A percentile compares a stretch with the other conserved stretches of the same genome.
These are phyloP conservation scores for Linderina pennispora DNA, from an alignment of 192 early-diverging fungal genomes.

Conservation along the genomic window DNA sequence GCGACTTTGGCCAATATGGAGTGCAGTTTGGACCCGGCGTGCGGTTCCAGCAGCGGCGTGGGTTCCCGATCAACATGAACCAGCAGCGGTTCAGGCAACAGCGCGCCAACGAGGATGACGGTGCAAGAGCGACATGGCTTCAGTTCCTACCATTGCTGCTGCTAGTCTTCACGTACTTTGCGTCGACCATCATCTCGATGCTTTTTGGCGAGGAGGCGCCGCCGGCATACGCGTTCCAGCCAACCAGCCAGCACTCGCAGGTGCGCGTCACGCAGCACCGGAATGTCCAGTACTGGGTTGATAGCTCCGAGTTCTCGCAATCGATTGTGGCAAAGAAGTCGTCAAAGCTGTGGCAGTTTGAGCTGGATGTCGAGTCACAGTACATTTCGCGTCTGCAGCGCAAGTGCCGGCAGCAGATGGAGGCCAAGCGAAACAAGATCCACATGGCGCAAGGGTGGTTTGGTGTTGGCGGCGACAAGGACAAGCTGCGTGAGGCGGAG, in stretches of 20 bases:
- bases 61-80: too few relatives aligned
- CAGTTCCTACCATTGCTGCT: slow-evolving; percentile 77
- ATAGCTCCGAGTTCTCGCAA: slow-evolving; percentile 48
- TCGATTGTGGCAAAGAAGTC: slow-evolving; percentile 25
- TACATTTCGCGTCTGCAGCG: slow-evolving; percentile 62
- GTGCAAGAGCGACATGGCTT: slow-evolving; percentile 33
- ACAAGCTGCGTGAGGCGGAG: slow-evolving; percentile 59
- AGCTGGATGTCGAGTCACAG: slow-evolving; percentile 64
- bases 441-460: slow-evolving; percentile 66
- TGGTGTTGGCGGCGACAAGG: slow-evolving; percentile 54
- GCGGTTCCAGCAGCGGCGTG: slow-evolving; percentile 12
- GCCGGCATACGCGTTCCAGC: slow-evolving; percentile 62
- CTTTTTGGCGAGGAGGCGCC: slow-evolving; percentile 35
- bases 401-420: slow-evolving; percentile 60
- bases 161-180: slow-evolving; percentile 67
- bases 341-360: slow-evolving; percentile 56
- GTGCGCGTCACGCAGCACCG: slow-evolving; percentile 52
- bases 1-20: slow-evolving; percentile 49
- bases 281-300: slow-evolving; percentile 77
- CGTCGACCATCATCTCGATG: slow-evolving; percentile 54
- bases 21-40: slow-evolving; percentile 28
- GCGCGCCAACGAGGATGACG: slow-evolving; percentile 1
- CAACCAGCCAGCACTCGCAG: slow-evolving; percentile 43
- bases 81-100: slow-evolving; percentile 48
- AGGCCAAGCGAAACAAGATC: slow-evolving; percentile 49